Evolutionary conservation across 345 rosid species (phyloP).

Genomic region (Rhizophora mangle): DNA sequence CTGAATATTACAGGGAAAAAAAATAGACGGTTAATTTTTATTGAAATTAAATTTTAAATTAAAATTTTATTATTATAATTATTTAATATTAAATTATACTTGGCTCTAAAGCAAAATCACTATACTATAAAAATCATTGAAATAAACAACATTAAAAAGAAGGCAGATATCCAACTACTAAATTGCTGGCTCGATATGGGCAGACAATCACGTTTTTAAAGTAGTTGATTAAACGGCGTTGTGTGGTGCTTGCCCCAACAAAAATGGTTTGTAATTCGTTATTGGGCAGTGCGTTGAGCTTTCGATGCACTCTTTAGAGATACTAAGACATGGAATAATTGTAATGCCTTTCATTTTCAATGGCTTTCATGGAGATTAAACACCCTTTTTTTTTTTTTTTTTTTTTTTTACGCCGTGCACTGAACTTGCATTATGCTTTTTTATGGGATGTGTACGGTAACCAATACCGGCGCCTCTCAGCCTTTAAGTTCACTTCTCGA

Average conservation of each 20-base stretch:
- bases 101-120: neutral
- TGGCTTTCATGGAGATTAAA: neutral
- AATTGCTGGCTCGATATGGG: neutral
- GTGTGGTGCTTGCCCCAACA: neutral
- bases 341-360: constrained; percentile 7
- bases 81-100: no score
- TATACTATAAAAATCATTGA: neutral
- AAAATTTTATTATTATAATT: no score
- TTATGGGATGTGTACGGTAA: no score
- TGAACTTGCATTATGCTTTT: no score
- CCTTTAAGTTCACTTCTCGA: no score
- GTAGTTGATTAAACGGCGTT: neutral
- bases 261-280: neutral
- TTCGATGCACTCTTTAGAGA: no score
- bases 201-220: neutral
- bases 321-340: neutral
- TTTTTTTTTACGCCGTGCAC: no score
- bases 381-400: no score
- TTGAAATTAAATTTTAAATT: no score
- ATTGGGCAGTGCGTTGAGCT: no score
- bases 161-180: neutral
- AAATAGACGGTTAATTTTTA: no score
- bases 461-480: neutral
- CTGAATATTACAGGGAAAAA: no score
- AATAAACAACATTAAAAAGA: neutral